Percentiles rank a stretch among this genome's conserved stretches.
These are phyloP conservation scores for Colletotrichum higginsianum DNA, from an alignment of 2,329 filamentous ascomycete genomes.

Conservation along the genomic window DNA sequence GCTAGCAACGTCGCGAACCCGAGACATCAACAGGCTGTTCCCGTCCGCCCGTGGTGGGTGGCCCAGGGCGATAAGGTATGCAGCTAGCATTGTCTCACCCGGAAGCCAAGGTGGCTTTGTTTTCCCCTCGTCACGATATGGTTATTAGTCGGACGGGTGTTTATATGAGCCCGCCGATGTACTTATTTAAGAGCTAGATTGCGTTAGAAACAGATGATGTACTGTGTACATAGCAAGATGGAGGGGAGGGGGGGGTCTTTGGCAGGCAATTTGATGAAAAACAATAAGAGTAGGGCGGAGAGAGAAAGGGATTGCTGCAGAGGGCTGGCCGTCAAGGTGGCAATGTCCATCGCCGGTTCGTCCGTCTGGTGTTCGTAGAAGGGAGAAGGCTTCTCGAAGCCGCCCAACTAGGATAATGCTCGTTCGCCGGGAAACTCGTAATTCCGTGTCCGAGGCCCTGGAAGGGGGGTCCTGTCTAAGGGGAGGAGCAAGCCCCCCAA, in stretches of 20 bases:
- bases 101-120: not conserved
- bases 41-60: not conserved
- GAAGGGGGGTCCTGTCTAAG: not conserved
- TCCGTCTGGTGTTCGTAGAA: not conserved
- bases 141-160: conserved; percentile 15
- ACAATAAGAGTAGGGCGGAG: conserved; percentile 37
- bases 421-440: conserved; percentile 31
- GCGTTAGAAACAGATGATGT: conserved; percentile 15
- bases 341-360: conserved; percentile 1
- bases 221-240: too few relatives aligned
- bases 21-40: not conserved
- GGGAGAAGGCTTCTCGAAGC: not conserved
- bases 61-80: not conserved
- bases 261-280: conserved; percentile 8
- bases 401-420: conserved; percentile 23
- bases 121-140: conserved; percentile 13
- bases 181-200: conserved; percentile 25
- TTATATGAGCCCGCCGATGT: conserved; percentile 13
- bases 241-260: not conserved
- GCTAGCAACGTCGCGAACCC: not conserved
- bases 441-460: conserved; percentile 33
- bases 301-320: conserved; percentile 4
- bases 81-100: conserved; percentile 14
- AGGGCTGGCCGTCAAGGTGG: conserved; percentile 14
- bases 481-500: conserved; percentile 12